Evolutionary conservation across 1,284 basidiomycete species (phyloP).

Genomic region (Mycosarcoma mackinlayi): DNA sequence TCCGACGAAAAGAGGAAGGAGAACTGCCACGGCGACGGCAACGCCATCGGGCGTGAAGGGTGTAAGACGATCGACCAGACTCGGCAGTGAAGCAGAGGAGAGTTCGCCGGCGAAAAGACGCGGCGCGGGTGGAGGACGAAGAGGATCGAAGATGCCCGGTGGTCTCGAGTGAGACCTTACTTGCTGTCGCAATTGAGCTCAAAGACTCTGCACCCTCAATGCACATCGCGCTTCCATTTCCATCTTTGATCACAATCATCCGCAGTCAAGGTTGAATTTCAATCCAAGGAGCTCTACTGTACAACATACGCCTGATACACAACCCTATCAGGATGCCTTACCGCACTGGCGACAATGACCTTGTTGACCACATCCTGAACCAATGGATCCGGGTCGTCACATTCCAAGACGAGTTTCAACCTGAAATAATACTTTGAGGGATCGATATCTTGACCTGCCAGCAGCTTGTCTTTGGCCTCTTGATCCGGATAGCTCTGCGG

Average conservation of each 20-base stretch:
- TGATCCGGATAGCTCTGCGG: conserved; percentile 21
- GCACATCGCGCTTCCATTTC: not conserved
- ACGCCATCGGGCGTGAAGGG: not conserved
- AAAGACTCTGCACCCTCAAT: no score
- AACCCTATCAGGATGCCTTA: conserved; percentile 23
- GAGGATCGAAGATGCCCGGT: conserved; percentile 31
- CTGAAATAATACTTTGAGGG: conserved; percentile 33
- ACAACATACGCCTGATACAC: conserved; percentile 43
- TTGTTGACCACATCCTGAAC: conserved; percentile 41
- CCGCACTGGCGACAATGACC: conserved; percentile 31
- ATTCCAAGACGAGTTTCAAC: conserved; percentile 28
- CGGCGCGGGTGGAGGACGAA: not conserved
- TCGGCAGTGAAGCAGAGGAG: conserved; percentile 24
- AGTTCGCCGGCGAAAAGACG: conserved; percentile 24
- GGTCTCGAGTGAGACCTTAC: conserved; percentile 32
- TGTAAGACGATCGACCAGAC: conserved; percentile 35
- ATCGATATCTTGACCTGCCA: conserved; percentile 25
- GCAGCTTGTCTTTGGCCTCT: conserved; percentile 12
- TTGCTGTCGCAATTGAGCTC: no score
- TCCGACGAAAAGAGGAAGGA: conserved; percentile 4
- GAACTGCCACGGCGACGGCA: not conserved
- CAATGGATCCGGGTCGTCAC: conserved; percentile 28
- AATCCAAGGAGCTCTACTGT: conserved; percentile 6
- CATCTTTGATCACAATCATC: no score
- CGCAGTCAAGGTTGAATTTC: no score